Base-by-base conservation (phyloP, 164 flowering plant genomes). In the Stephania japonica region DNA sequence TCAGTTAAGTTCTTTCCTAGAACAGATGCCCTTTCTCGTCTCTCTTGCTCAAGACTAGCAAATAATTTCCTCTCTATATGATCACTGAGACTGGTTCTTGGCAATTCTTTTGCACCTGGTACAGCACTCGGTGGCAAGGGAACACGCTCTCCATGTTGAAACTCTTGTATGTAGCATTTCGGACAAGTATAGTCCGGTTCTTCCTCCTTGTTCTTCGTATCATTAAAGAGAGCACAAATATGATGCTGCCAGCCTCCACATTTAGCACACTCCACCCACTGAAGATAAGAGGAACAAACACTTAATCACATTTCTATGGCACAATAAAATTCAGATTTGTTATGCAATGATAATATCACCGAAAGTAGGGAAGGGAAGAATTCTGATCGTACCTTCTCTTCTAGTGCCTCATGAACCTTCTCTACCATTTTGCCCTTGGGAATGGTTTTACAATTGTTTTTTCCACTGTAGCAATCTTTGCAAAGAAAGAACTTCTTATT, bases 211-310 rank as follows among this genome's bases (percentile, higher is more conserved):
- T 96, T 96, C 73, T 98, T 87, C 56, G 97, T 82, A 44, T 94
- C 98, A 89, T 96, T 96, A 74, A 96, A 96, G 69, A 96, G 81
- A 47, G 99, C 98, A 86, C 99, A 96, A 43, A 96, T 92, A 78
- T 96, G 99, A 84, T 96, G 99, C 76, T 96, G 99, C 99, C 99
- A 96, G 72, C 95, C 97, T 84, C 93, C 98, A 86, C 99, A 96
- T 69, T 90, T 96, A 77, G 93, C 99, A 82, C 99, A 96, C 84
- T 96, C 98, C 76, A 93, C 99, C 99, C 99, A 96, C 99, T 96
- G 94, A 32, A 32, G 38, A 32, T 32, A 32, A 32, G 4, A 32
- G 38, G 4, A 32, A 32, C 3, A 2, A 32, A 32, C 4, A 32
- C 2, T 32, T 32, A 32, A 32, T 32, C 38, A 32, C 38, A 32